Conservation (phyloP, 1,139 yeast species). For the Yamadazyma pseudoaaseri region DNA sequence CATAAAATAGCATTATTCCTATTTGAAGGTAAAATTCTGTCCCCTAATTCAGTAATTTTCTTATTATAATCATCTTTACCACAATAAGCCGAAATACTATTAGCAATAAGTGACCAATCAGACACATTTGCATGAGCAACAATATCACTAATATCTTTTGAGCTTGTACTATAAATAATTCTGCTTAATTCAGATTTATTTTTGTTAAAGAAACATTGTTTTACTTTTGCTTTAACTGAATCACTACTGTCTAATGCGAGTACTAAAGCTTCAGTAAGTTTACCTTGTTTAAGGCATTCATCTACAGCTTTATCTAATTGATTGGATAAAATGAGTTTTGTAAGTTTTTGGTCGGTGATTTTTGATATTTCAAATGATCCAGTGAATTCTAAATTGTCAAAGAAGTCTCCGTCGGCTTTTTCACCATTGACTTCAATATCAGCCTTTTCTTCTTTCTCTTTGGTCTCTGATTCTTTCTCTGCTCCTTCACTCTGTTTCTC, state of each 20-base stretch:
- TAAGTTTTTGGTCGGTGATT: slow-evolving; percentile 41
- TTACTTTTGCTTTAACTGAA: slow-evolving; percentile 63
- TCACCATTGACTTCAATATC: neutral
- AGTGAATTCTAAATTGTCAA: slow-evolving; percentile 20
- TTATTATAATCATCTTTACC: slow-evolving; percentile 48
- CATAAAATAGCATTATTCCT: slow-evolving; percentile 77
- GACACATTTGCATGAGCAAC: slow-evolving; percentile 74
- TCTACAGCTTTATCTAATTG: slow-evolving; percentile 68
- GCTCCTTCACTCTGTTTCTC: neutral
- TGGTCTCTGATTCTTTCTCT: neutral
- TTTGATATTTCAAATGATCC: neutral
- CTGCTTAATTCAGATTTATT: slow-evolving; percentile 66
- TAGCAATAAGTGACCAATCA: slow-evolving; percentile 85
- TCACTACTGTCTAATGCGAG: slow-evolving; percentile 74
- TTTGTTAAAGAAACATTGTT: slow-evolving; percentile 64
- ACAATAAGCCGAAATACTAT: slow-evolving; percentile 61
- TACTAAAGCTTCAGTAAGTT: slow-evolving; percentile 75
- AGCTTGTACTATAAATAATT: slow-evolving; percentile 63
- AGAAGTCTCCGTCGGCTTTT: slow-evolving; percentile 24
- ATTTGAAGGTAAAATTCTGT: slow-evolving; percentile 44
- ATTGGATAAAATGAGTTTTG: slow-evolving; percentile 60
- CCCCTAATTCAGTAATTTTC: slow-evolving; percentile 71
- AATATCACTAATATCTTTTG: slow-evolving; percentile 64
- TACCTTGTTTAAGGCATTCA: slow-evolving; percentile 60
- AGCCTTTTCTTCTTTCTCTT: slow-evolving; percentile 1